These are phyloP conservation scores for Thalassiosira mediterranea DNA, from an alignment of 352 stramenopile genomes.

Conservation along the genomic window DNA sequence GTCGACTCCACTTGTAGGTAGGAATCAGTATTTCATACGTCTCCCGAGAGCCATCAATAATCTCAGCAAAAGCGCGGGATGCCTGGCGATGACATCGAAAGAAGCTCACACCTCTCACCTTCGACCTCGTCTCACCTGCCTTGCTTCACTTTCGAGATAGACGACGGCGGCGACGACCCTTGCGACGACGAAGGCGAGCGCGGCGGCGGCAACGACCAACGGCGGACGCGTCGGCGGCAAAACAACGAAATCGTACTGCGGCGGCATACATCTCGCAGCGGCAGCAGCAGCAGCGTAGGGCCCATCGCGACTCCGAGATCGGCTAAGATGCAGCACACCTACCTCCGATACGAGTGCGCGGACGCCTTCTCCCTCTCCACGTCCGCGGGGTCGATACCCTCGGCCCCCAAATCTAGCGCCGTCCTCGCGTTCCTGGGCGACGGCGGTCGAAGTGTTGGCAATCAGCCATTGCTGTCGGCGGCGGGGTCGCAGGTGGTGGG, in stretches of 20 bases:
- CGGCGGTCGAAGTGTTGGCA: slow-evolving; percentile 10
- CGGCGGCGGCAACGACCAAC: too few relatives aligned
- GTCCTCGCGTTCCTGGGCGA: slow-evolving; percentile 64
- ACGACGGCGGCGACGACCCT: not conserved
- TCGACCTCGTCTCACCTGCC: not conserved
- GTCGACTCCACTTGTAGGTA: too few relatives aligned
- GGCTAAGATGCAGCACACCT: slow-evolving; percentile 77
- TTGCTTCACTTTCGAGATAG: not conserved
- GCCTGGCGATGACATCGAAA: too few relatives aligned
- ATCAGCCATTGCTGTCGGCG: slow-evolving; percentile 62
- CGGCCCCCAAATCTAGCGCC: slow-evolving; percentile 62
- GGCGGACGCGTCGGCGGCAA: too few relatives aligned
- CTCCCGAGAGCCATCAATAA: too few relatives aligned
- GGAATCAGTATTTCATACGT: too few relatives aligned
- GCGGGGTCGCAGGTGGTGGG: slow-evolving; percentile 69
- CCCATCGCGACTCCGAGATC: too few relatives aligned
- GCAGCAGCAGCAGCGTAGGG: too few relatives aligned
- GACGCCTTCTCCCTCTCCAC: slow-evolving; percentile 78
- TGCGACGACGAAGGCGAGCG: too few relatives aligned
- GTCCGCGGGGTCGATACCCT: slow-evolving; percentile 59
- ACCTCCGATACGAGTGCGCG: slow-evolving; percentile 85
- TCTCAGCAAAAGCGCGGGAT: too few relatives aligned
- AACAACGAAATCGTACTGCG: too few relatives aligned
- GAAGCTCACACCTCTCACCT: slow-evolving; percentile 1
- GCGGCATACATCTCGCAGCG: too few relatives aligned